phyloP scores from a whole-genome alignment of 129 eudicot species.

The Daucus carota region DNA sequence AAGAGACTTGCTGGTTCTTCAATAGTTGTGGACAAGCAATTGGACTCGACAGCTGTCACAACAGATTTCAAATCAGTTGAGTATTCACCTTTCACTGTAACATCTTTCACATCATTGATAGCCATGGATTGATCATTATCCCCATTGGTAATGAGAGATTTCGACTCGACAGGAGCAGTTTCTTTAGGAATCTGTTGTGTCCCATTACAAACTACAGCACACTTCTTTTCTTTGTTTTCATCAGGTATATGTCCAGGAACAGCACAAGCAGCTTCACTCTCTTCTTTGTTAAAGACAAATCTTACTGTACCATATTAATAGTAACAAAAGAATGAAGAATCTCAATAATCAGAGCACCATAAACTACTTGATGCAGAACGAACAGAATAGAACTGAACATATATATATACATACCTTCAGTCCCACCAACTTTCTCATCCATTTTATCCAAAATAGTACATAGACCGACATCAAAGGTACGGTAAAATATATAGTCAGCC shows the following conservation, averaged over 20 bases:
- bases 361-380: conserved; percentile 4
- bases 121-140: conserved; percentile 1
- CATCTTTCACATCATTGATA: not conserved
- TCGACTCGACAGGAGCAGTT: conserved; percentile 4
- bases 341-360: conserved; percentile 5
- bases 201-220: conserved; percentile 22
- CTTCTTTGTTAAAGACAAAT: conserved; percentile 43
- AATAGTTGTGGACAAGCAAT: conserved; percentile 2
- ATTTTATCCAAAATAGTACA: conserved; percentile 49
- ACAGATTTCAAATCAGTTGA: conserved; percentile 5
- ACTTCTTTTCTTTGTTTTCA: conserved; percentile 26
- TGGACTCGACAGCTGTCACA: not conserved
- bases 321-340: conserved; percentile 10
- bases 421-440: conserved; percentile 56
- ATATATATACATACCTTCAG: conserved; percentile 43
- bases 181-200: conserved; percentile 18
- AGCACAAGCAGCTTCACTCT: conserved; percentile 20
- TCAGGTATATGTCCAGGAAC: conserved; percentile 22
- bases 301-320: conserved; percentile 45
- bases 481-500: conserved; percentile 74
- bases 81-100: not conserved
- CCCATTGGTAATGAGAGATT: conserved; percentile 14
- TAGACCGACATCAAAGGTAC: conserved; percentile 56
- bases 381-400: not conserved
- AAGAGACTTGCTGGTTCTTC: not conserved